Evolutionary conservation across 176 grass and related monocot genomes (phyloP).

Genomic region (Triticum dicoccoides): DNA sequence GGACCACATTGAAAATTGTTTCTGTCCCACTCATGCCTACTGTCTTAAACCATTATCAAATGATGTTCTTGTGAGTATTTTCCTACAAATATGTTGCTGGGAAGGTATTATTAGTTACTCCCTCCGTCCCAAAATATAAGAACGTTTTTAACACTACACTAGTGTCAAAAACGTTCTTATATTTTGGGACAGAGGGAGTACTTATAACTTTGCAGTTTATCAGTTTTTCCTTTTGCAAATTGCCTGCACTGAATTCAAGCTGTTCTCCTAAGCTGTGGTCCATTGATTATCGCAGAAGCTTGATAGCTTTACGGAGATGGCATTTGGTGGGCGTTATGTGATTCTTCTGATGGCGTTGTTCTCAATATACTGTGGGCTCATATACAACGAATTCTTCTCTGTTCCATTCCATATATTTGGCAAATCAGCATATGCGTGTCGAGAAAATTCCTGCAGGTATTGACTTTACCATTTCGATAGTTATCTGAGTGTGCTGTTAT

Average conservation of each 20-base stretch:
- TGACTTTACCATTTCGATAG: conserved; percentile 19
- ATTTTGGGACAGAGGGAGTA: too few species aligned
- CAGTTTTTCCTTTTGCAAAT: neutral
- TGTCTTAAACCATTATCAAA: conserved; percentile 4
- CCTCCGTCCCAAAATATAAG: too few species aligned
- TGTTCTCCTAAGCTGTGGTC: neutral
- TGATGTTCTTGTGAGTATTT: neutral
- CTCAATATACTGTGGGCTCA: conserved; percentile 99
- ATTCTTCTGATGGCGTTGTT: conserved; percentile 98
- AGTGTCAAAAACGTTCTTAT: too few species aligned
- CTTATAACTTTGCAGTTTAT: neutral
- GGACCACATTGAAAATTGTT: conserved; percentile 2
- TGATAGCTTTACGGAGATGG: conserved; percentile 96
- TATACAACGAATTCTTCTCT: conserved; percentile 99
- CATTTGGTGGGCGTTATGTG: conserved; percentile 98
- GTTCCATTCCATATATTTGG: conserved; percentile 99
- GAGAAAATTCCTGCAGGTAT: conserved; percentile 82
- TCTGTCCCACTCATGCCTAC: neutral
- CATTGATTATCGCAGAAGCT: conserved; percentile 74
- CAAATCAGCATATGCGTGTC: conserved; percentile 89
- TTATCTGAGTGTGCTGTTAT: conserved; percentile 13
- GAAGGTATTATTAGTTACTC: neutral
- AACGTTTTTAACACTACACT: too few species aligned
- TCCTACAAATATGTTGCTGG: neutral
- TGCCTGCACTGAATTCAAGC: neutral